phyloP scores from a whole-genome alignment of 2,329 filamentous ascomycete species.

The Lithohypha guttulata region DNA sequence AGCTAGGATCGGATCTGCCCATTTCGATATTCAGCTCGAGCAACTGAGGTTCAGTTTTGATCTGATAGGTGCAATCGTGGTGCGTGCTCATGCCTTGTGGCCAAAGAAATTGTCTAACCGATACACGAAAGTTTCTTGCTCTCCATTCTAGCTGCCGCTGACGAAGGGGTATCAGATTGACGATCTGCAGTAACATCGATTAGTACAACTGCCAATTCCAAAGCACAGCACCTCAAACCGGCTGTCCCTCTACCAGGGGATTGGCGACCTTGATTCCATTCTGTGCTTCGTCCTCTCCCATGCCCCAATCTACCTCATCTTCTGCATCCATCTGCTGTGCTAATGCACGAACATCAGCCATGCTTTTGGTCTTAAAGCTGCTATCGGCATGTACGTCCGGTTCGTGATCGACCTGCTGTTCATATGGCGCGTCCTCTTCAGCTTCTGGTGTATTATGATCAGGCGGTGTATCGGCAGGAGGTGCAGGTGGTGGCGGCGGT shows the following conservation, averaged over 20 bases:
- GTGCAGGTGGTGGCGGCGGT: constrained; percentile 22
- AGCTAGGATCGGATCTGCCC: no score
- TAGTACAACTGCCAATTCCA: no score
- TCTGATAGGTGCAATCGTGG: no score
- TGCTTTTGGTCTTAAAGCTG: constrained; percentile 21
- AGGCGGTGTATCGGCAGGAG: constrained; percentile 19
- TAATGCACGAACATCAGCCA: constrained; percentile 22
- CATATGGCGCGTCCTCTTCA: constrained; percentile 6
- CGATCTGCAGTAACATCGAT: no score
- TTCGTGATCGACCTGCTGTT: constrained; percentile 11
- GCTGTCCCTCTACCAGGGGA: constrained; percentile 13
- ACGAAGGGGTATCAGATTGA: no score
- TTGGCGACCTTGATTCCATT: constrained; percentile 7
- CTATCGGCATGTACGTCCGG: constrained; percentile 21
- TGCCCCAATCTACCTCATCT: constrained; percentile 14
- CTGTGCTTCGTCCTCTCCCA: constrained; percentile 3
- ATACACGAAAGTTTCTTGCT: no score
- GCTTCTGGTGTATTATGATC: constrained; percentile 16
- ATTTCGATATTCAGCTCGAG: no score
- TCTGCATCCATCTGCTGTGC: constrained; percentile 21
- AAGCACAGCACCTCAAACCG: background rate
- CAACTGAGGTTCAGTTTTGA: no score
- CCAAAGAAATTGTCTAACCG: no score
- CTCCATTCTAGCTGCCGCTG: no score
- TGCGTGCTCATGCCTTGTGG: no score